Percentiles rank a stretch among this genome's conserved stretches.
phyloP scores from a whole-genome alignment of 169 alveolate genomes.

The Plasmodium relictum region DNA sequence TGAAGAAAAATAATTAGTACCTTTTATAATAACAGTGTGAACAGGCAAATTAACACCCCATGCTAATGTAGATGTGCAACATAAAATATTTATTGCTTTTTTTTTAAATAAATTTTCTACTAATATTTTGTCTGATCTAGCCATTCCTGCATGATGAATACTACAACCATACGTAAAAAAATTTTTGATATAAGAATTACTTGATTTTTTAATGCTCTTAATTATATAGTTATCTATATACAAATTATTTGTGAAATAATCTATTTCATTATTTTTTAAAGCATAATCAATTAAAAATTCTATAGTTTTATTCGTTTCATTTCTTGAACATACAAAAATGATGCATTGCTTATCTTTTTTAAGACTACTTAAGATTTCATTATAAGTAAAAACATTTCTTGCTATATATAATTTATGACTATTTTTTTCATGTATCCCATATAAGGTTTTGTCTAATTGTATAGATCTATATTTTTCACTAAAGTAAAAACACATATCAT shows the following conservation, averaged over 20 bases:
- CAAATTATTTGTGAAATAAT: constrained; percentile 37
- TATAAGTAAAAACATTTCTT: constrained; percentile 87
- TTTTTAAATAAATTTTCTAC: constrained; percentile 98
- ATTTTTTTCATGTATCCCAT: constrained; percentile 97
- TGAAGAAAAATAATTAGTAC: constrained; percentile 98
- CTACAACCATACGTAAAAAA: constrained; percentile 97
- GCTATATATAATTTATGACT: constrained; percentile 92
- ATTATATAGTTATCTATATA: constrained; percentile 67
- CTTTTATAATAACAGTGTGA: constrained; percentile 98
- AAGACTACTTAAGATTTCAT: constrained; percentile 79
- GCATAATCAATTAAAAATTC: constrained; percentile 80
- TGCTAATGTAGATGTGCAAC: constrained; percentile 99
- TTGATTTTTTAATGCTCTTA: constrained; percentile 65
- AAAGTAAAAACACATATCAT: constrained; percentile 95
- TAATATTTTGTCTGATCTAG: constrained; percentile 95
- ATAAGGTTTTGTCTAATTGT: constrained; percentile 95
- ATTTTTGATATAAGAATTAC: constrained; percentile 51
- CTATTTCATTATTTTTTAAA: constrained; percentile 41
- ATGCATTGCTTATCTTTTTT: constrained; percentile 84
- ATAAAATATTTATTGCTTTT: constrained; percentile 95
- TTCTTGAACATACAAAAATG: constrained; percentile 85
- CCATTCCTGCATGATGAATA: constrained; percentile 99
- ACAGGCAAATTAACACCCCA: constrained; percentile 99
- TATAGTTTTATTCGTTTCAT: constrained; percentile 98
- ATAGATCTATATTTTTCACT: constrained; percentile 97